Evolutionary conservation across 1,284 basidiomycete genomes (phyloP).

Genomic region (Ceratobasidium sp.): DNA sequence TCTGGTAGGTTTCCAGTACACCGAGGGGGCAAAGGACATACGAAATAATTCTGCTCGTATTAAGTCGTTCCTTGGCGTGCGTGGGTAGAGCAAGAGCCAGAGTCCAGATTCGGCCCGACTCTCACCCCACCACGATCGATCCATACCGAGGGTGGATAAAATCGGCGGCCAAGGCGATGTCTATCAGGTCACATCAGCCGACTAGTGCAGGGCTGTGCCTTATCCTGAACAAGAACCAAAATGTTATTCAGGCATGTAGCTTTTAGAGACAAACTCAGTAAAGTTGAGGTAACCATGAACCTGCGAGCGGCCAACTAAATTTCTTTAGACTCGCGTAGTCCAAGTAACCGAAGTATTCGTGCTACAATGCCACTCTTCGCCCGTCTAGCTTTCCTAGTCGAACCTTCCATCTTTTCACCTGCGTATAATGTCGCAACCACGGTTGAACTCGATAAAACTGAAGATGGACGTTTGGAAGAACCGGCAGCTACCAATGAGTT

Average conservation of each 20-base stretch:
- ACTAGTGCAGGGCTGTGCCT: neutral
- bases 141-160: too few relatives aligned
- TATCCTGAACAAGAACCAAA: neutral
- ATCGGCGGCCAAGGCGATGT: too few relatives aligned
- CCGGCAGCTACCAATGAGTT: slow-evolving; percentile 14
- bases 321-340: slow-evolving; percentile 8
- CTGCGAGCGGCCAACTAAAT: too few relatives aligned
- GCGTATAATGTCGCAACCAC: slow-evolving; percentile 16
- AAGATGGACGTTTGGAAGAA: slow-evolving; percentile 14
- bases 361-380: neutral
- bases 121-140: too few relatives aligned
- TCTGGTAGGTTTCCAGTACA: too few relatives aligned
- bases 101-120: too few relatives aligned
- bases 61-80: too few relatives aligned
- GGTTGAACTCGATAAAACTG: slow-evolving; percentile 19
- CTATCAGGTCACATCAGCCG: neutral
- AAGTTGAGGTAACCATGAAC: neutral
- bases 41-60: too few relatives aligned
- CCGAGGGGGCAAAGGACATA: too few relatives aligned
- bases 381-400: neutral
- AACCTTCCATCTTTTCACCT: neutral
- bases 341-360: slow-evolving; percentile 18
- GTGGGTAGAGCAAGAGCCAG: too few relatives aligned
- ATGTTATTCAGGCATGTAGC: neutral
- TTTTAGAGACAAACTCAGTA: neutral